These are phyloP conservation scores for Pelargonium myrrhifolium DNA, from an alignment of 441 rosid genomes.

Conservation along the genomic window DNA sequence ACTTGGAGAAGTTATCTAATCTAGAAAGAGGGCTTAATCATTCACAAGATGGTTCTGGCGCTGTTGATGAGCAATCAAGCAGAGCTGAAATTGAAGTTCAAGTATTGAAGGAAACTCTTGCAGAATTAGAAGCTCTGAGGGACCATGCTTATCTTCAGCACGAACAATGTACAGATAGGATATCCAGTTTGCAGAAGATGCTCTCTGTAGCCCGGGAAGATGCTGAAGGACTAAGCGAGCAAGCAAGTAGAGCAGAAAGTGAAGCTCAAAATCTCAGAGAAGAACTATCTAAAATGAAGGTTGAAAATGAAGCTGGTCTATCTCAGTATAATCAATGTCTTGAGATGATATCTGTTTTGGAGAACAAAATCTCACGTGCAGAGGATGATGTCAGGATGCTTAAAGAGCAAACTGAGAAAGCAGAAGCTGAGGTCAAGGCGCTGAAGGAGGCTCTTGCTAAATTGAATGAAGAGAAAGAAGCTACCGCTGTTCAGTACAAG, in stretches of 20 bases:
- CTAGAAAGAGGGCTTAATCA: conserved; percentile 37
- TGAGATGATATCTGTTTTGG: conserved; percentile 51
- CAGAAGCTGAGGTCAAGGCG: conserved; percentile 50
- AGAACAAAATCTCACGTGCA: conserved; percentile 44
- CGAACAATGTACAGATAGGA: conserved; percentile 42
- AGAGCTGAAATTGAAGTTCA: conserved; percentile 56
- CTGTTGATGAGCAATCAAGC: conserved; percentile 45
- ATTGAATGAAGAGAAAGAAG: conserved; percentile 47
- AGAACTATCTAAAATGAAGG: conserved; percentile 41
- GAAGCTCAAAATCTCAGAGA: conserved; percentile 44
- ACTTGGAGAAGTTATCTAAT: conserved; percentile 39
- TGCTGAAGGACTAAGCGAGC: conserved; percentile 27
- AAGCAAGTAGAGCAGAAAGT: conserved; percentile 41
- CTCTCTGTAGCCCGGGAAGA: conserved; percentile 31
- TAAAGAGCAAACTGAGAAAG: conserved; percentile 44
- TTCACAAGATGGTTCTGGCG: conserved; percentile 40
- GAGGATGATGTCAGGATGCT: conserved; percentile 50
- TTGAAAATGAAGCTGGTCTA: conserved; percentile 46
- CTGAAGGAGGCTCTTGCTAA: conserved; percentile 41
- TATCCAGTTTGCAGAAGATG: conserved; percentile 35
- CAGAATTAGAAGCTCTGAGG: conserved; percentile 45
- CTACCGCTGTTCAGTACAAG: conserved; percentile 34
- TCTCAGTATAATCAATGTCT: conserved; percentile 43
- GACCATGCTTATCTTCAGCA: conserved; percentile 43
- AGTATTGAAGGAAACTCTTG: conserved; percentile 46